These are phyloP conservation scores for Beauveria bassiana DNA, from an alignment of 2,329 filamentous ascomycete species.

Conservation along the genomic window DNA sequence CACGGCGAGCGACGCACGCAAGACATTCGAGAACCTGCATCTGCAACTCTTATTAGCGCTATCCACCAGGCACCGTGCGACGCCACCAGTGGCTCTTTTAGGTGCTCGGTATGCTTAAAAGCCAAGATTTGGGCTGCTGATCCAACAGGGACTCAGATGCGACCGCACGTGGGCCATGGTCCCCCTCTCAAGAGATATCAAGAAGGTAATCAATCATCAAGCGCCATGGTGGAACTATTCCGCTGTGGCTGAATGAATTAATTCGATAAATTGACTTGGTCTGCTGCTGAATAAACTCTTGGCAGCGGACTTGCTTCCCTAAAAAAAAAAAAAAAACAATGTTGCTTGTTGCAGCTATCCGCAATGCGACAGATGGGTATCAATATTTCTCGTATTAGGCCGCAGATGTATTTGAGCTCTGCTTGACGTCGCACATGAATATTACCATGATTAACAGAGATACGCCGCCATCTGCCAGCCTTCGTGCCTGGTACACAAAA, in stretches of 20 bases:
- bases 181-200: not conserved
- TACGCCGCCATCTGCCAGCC: too few relatives aligned
- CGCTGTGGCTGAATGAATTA: slow-evolving; percentile 1
- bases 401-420: too few relatives aligned
- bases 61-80: not conserved
- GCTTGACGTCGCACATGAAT: too few relatives aligned
- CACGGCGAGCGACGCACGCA: not conserved
- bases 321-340: not conserved
- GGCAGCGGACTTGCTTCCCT: not conserved
- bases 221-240: not conserved
- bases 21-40: not conserved
- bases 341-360: not conserved
- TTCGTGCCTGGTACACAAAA: too few relatives aligned
- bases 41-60: not conserved
- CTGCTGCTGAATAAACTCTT: not conserved
- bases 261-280: not conserved
- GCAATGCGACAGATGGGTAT: not conserved
- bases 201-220: not conserved
- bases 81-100: slow-evolving; percentile 1
- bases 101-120: slow-evolving; percentile 2
- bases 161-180: slow-evolving; percentile 2
- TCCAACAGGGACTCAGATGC: not conserved
- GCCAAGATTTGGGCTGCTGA: not conserved
- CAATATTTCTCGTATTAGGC: too few relatives aligned
- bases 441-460: too few relatives aligned